Base-by-base conservation (phyloP, 2,329 filamentous ascomycete species). In the Calonectria hawksworthii region DNA sequence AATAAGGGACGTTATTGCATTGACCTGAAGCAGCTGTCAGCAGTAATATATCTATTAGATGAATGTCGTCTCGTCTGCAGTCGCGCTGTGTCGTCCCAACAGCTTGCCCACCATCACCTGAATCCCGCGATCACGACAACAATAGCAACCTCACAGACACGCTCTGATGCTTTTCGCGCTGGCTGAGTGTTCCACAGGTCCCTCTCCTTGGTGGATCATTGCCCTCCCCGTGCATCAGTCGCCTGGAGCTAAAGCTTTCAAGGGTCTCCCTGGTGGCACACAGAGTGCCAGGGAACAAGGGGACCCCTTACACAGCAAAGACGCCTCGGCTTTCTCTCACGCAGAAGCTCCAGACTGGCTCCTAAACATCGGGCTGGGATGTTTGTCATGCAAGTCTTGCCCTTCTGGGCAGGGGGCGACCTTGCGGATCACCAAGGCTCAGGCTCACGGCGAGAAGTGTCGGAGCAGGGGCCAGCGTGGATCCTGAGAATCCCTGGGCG, bases 381-480 rank as follows among this genome's bases (percentile, higher is more conserved):
- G 59, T 74, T 71, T 74, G 73, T 80, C 78, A 80, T 80, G 79
- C 79, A 80, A 73, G 71, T 74, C 74, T 74, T 75, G 70, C 71
- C 74, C 72, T 68, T 79, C 78, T 76, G 64, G 72, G 72, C 72
- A 74, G 75, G 74, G 75, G 63, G 65, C 51, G 30, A 47, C 59
- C 73, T 72, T 78, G 76, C 21, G 76, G 56, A 79, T 66, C 41
- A 51, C 73, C 79, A 78, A 76, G 79, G 79, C 78, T 77, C 79
- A 81, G 79, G 74, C 66, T 80, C 72, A 80, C 79, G 79, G 78
- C 79, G 79, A 81, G 72, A 74, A 63, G 79, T 66, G 74, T 73
- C 67, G 64, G 63, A 68, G 68, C 74, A 69, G 61, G 72, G 63
- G 68, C 44, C 28, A 70, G 44, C 68, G 68, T 70, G 68, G 68